Conservation (phyloP, 768 basidiomycete genomes). For the Suillus lakei region DNA sequence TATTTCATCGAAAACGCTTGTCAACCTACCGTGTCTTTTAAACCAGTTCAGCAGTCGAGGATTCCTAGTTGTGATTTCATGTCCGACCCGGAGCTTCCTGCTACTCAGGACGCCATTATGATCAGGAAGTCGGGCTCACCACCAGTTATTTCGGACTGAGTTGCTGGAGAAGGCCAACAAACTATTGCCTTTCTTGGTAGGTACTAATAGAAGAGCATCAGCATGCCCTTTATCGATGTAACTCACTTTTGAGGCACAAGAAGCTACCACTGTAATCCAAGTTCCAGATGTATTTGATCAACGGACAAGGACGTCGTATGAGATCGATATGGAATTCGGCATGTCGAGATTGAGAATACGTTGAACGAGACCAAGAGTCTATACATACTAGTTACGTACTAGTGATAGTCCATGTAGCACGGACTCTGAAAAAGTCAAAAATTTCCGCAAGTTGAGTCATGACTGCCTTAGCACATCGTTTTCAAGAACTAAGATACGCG, state of each 20-base stretch:
- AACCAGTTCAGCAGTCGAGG: background rate
- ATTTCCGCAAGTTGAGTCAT: no score
- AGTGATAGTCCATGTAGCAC: background rate
- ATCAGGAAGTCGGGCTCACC: background rate
- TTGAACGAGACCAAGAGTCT: background rate
- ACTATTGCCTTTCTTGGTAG: background rate
- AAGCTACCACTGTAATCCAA: background rate
- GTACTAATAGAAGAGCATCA: background rate
- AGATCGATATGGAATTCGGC: no score
- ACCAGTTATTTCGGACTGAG: background rate
- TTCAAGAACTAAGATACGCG: background rate
- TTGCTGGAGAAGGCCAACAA: background rate
- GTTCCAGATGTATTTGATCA: background rate
- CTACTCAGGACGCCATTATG: background rate
- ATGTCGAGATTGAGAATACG: background rate
- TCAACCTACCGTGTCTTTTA: background rate
- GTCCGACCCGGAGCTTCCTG: background rate
- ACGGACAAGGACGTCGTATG: no score
- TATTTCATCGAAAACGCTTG: background rate
- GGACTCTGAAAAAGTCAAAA: background rate
- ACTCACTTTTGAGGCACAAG: background rate
- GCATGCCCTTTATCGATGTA: background rate
- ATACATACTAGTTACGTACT: background rate
- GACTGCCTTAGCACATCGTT: background rate
- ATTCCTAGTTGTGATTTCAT: background rate